phyloP scores from a whole-genome alignment of 2,329 filamentous ascomycete genomes.

The Pseudopyricularia cyperi region DNA sequence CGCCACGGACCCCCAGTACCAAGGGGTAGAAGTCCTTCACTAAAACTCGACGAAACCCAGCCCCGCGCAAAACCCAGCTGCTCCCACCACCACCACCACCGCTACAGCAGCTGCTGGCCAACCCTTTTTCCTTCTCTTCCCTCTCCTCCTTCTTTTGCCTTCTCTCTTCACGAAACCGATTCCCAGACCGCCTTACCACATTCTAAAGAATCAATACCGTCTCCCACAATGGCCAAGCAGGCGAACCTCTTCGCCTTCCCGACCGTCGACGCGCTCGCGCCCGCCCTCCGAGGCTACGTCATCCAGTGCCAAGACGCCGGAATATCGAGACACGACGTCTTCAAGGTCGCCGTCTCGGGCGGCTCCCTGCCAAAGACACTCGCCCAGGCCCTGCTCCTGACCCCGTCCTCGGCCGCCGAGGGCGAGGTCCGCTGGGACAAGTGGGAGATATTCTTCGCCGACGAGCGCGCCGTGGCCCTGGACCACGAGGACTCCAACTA shows the following conservation, averaged over 20 bases:
- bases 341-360: conserved; percentile 88
- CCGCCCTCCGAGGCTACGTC: conserved; percentile 69
- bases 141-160: background rate
- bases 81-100: background rate
- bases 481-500: conserved; percentile 94
- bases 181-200: too few relatives aligned
- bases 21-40: too few relatives aligned
- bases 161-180: too few relatives aligned
- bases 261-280: conserved; percentile 54
- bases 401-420: conserved; percentile 31
- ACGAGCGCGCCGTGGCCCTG: conserved; percentile 88
- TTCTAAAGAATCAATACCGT: background rate
- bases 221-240: conserved; percentile 42
- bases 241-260: conserved; percentile 73
- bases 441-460: conserved; percentile 98
- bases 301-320: conserved; percentile 71
- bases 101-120: background rate
- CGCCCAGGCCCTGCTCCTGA: conserved; percentile 66
- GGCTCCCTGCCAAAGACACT: conserved; percentile 85
- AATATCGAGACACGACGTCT: conserved; percentile 65
- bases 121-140: conserved; percentile 3
- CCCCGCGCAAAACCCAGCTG: background rate
- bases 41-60: background rate
- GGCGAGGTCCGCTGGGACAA: conserved; percentile 65
- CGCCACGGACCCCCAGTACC: too few relatives aligned